Base-by-base conservation (phyloP, 352 stramenopile genomes). In the Phytophthora crassamura region DNA sequence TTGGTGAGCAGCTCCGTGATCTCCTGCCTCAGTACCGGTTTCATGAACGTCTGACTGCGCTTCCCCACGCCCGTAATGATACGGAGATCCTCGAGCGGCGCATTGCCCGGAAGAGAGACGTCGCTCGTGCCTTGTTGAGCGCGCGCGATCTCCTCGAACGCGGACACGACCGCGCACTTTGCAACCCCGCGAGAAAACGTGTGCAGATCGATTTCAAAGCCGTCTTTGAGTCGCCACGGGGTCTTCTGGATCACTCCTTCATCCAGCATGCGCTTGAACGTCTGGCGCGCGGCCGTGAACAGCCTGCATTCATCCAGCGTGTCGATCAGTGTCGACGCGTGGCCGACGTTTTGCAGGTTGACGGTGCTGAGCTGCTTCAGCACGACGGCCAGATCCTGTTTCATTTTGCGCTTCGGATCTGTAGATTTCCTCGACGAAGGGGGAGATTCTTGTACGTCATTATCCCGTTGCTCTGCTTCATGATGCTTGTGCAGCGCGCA, bases 31-130 rank as follows among this genome's bases (percentile, higher is more conserved):
- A 93, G 61, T 34, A 87, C 77, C 7, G 84, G 80, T 53, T 84
- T 78, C 69, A 91, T 71, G 50, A 78, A 90, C 49, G 68, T 59
- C 14, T 84, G 76, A 36, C 84, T 91, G 59, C 79, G 78, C 36
- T 74, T 84, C 12, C 84, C 84, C 16, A 90, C 67, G n/a, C 84
- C 84, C 25, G 80, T 89, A 57, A 93, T 89, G 46, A 93, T 86
- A 14, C 82, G 84, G 46, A 93, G 57, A 40, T 91, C 78, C 57
- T 82, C 47, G 18, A 75, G 35, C 7, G 65, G 58, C 25, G 59
- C 59, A 8, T 68, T 68, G 10, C 54, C 46, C 12, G 49, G 54
- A 36, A 70, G 6, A 36, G 72, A 79, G 1, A 64, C 59, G n/a
- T 74, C 69, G 10, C 57, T 67, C 2, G 66, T 46, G 14, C 80